Percentiles rank a stretch among this genome's conserved stretches.
Evolutionary conservation across 2,329 filamentous ascomycete species (phyloP).

Genomic region (Colletotrichum orbiculare): DNA sequence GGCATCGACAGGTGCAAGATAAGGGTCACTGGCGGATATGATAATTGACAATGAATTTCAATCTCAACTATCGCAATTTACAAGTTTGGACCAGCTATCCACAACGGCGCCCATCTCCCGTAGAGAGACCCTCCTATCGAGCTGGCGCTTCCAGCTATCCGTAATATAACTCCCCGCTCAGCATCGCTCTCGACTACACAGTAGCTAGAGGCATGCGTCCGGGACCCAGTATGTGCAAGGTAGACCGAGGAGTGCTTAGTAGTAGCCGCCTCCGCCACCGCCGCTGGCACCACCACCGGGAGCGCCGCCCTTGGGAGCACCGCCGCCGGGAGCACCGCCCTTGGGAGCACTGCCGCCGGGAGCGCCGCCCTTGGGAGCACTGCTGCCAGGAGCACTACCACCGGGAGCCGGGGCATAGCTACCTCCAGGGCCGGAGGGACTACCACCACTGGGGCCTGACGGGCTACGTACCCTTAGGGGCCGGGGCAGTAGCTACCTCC

Average conservation of each 20-base stretch:
- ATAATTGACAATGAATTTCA: no score
- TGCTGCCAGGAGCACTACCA: background rate
- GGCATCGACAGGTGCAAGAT: no score
- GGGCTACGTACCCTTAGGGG: background rate
- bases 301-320: background rate
- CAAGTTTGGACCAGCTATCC: background rate
- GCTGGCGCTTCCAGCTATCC: background rate
- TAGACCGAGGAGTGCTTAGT: background rate
- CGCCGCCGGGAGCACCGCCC: background rate
- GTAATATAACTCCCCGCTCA: background rate
- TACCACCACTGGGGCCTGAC: no score
- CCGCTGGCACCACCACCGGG: background rate
- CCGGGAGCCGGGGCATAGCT: background rate
- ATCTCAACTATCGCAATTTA: no score
- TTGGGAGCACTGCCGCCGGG: background rate
- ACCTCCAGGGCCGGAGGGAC: no score
- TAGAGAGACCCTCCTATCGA: no score
- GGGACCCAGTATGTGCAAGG: background rate
- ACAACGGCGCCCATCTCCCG: no score
- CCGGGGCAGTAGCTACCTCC: background rate
- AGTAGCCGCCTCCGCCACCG: constrained; percentile 1
- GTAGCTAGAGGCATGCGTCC: background rate
- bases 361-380: background rate
- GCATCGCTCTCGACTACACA: background rate
- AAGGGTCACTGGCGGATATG: no score